phyloP scores from a whole-genome alignment of 1,139 yeast genomes.

The Debaryomyces udenii region DNA sequence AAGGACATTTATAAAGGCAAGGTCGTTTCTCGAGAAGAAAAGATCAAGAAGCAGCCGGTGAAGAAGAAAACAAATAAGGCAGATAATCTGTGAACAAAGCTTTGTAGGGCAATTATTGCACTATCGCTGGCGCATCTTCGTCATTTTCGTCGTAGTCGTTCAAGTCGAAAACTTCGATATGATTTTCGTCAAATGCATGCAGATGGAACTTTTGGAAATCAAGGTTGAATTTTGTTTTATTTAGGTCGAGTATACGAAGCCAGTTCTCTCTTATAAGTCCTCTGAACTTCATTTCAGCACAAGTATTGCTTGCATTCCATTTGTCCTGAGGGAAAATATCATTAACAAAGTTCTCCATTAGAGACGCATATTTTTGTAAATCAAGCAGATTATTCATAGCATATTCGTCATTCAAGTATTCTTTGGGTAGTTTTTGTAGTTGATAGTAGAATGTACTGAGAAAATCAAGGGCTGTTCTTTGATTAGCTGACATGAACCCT shows the following conservation, averaged over 20 bases:
- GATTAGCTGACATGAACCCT: slow-evolving; percentile 15
- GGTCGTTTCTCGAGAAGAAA: slow-evolving; percentile 26
- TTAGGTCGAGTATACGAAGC: slow-evolving; percentile 16
- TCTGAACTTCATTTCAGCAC: slow-evolving; percentile 25
- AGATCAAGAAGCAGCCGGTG: slow-evolving; percentile 14
- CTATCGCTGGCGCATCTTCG: slow-evolving; percentile 35
- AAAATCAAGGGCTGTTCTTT: slow-evolving; percentile 19
- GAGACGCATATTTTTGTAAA: slow-evolving; percentile 17
- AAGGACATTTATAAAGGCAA: slow-evolving; percentile 36
- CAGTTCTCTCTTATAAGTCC: slow-evolving; percentile 26
- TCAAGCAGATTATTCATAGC: slow-evolving; percentile 22
- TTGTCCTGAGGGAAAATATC: slow-evolving; percentile 19
- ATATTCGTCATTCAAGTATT: slow-evolving; percentile 25
- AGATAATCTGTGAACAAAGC: not conserved
- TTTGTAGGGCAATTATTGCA: slow-evolving; percentile 8
- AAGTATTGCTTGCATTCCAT: slow-evolving; percentile 18
- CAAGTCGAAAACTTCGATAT: slow-evolving; percentile 28
- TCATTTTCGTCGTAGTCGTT: slow-evolving; percentile 27
- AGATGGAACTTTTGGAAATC: slow-evolving; percentile 15
- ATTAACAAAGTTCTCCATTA: slow-evolving; percentile 25
- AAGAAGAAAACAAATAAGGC: slow-evolving; percentile 8
- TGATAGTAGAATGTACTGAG: slow-evolving; percentile 21
- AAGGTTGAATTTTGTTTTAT: slow-evolving; percentile 20
- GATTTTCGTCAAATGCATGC: slow-evolving; percentile 18
- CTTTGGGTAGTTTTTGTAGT: slow-evolving; percentile 26